Conservation (phyloP, 2,329 filamentous ascomycete species). For the Apiospora phragmitis region DNA sequence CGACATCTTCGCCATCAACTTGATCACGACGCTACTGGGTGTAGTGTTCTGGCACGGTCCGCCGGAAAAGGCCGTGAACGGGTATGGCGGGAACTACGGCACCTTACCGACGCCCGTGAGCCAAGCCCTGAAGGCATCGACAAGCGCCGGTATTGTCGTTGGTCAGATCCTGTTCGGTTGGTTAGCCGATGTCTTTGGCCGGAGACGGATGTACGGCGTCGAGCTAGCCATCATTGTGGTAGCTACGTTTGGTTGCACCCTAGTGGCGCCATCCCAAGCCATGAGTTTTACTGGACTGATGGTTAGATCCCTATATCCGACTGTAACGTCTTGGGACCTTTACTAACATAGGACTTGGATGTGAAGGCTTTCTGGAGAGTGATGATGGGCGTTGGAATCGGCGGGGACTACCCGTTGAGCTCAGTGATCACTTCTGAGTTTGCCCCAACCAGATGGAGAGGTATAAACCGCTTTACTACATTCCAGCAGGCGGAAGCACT, state of each 20-base stretch:
- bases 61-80: slow-evolving; percentile 37
- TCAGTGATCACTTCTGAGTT: slow-evolving; percentile 85
- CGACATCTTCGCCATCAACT: slow-evolving; percentile 78
- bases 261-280: slow-evolving; percentile 60
- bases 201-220: slow-evolving; percentile 80
- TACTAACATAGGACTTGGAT: background rate
- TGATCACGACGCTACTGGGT: slow-evolving; percentile 71
- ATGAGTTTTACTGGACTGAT: slow-evolving; percentile 62
- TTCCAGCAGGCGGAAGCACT: background rate
- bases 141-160: slow-evolving; percentile 75
- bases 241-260: slow-evolving; percentile 60
- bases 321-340: background rate
- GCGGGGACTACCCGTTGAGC: slow-evolving; percentile 79
- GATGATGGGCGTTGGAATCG: slow-evolving; percentile 75
- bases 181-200: slow-evolving; percentile 73
- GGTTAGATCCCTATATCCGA: slow-evolving; percentile 36
- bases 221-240: slow-evolving; percentile 73
- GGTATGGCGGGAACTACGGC: slow-evolving; percentile 52
- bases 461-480: slow-evolving; percentile 31
- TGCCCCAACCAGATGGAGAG: slow-evolving; percentile 78
- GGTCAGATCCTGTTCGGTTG: slow-evolving; percentile 78
- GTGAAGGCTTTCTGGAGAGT: slow-evolving; percentile 65
- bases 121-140: slow-evolving; percentile 79
- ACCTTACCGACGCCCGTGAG: slow-evolving; percentile 64
- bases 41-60: slow-evolving; percentile 70